phyloP scores from a whole-genome alignment of 2,329 filamentous ascomycete genomes.

The Furcasterigmium sp. region DNA sequence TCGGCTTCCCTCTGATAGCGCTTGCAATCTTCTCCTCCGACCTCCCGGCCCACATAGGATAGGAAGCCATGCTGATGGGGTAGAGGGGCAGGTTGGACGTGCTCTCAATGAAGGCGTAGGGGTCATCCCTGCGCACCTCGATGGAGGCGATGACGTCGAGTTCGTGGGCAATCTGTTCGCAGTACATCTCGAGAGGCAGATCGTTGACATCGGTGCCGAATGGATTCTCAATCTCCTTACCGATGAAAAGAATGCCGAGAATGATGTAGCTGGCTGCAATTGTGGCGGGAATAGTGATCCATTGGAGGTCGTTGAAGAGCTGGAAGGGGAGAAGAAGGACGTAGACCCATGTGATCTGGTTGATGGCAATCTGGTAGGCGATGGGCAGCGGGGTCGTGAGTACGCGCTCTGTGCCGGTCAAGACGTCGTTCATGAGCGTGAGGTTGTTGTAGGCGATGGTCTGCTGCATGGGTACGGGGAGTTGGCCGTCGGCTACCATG shows the following conservation, averaged over 20 bases:
- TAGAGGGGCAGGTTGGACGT: constrained; percentile 48
- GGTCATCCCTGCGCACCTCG: constrained; percentile 11
- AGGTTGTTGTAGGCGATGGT: constrained; percentile 57
- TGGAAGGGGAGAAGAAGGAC: constrained; percentile 79
- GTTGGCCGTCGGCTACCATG: constrained; percentile 48
- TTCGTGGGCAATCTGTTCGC: constrained; percentile 67
- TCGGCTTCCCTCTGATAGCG: constrained; percentile 34
- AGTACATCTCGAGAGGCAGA: constrained; percentile 70
- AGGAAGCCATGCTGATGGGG: constrained; percentile 40
- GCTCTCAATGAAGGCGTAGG: constrained; percentile 29
- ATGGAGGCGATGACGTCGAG: constrained; percentile 62
- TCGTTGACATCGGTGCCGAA: constrained; percentile 84
- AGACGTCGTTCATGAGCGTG: constrained; percentile 62
- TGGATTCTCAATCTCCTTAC: constrained; percentile 78
- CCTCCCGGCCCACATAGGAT: constrained; percentile 31
- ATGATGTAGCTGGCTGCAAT: constrained; percentile 75
- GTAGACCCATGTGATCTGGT: constrained; percentile 83
- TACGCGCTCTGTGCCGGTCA: constrained; percentile 70
- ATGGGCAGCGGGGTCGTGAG: constrained; percentile 77
- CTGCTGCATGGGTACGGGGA: constrained; percentile 54
- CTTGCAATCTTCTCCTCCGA: constrained; percentile 32
- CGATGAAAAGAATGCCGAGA: constrained; percentile 68
- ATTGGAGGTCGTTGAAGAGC: constrained; percentile 57
- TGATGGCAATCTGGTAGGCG: constrained; percentile 79
- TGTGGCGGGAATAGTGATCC: constrained; percentile 74